Evolutionary conservation across 2,329 filamentous ascomycete species (phyloP).

Genomic region (Fusarium mangiferae): DNA sequence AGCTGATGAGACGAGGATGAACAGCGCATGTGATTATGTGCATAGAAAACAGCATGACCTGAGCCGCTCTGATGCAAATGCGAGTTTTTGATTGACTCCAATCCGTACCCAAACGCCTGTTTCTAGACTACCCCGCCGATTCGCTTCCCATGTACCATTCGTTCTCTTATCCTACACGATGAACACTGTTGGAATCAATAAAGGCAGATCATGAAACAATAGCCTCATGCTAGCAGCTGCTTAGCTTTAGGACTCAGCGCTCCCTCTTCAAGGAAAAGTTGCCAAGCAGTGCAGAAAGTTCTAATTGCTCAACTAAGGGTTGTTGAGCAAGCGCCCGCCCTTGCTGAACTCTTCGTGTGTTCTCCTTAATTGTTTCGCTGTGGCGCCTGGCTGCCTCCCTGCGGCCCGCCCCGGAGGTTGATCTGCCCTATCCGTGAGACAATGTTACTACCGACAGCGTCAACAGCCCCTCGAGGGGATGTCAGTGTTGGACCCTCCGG

Average conservation of each 20-base stretch:
- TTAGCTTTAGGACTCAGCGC: neutral
- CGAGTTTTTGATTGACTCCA: conserved; percentile 7
- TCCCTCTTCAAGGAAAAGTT: conserved; percentile 14
- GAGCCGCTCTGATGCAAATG: neutral
- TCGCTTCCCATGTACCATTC: conserved; percentile 1
- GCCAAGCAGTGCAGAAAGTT: neutral
- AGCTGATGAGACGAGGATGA: neutral
- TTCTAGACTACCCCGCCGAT: conserved; percentile 6
- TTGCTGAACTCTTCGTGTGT: neutral
- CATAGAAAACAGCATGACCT: neutral
- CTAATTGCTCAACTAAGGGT: neutral
- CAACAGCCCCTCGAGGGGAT: conserved; percentile 88
- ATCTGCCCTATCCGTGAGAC: conserved; percentile 87
- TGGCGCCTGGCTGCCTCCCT: conserved; percentile 33
- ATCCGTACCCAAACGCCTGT: conserved; percentile 25
- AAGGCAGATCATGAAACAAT: conserved; percentile 21
- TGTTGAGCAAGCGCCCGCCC: neutral
- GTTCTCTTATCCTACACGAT: conserved; percentile 13
- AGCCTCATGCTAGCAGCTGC: conserved; percentile 8
- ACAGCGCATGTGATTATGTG: conserved; percentile 3
- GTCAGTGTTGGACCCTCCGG: conserved; percentile 82
- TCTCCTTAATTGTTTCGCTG: conserved; percentile 25
- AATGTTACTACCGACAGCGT: conserved; percentile 90
- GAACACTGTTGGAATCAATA: neutral
- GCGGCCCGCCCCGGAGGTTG: conserved; percentile 68